Evolutionary conservation across 2,329 filamentous ascomycete genomes (phyloP).

Genomic region (Emergomyces africanus): DNA sequence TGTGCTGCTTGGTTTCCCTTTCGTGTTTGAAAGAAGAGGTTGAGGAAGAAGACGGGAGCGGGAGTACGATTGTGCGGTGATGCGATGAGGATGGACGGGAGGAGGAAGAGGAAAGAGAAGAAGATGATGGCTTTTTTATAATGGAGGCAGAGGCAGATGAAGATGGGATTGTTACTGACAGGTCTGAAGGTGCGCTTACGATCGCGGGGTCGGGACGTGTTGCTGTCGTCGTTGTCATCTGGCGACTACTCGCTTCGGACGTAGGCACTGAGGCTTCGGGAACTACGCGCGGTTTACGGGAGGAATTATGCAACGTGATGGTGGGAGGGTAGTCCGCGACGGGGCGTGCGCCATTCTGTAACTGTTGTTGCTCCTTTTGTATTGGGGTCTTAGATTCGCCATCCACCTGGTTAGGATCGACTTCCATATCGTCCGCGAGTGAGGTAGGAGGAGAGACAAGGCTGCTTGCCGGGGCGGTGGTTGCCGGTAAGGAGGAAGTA

Average conservation of each 20-base stretch:
- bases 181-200: background rate
- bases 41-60: constrained; percentile 10
- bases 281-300: constrained; percentile 25
- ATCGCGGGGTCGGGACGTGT: background rate
- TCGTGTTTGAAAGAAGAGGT: constrained; percentile 6
- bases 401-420: constrained; percentile 15
- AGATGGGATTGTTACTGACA: constrained; percentile 2
- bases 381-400: constrained; percentile 16
- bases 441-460: constrained; percentile 35
- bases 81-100: constrained; percentile 7
- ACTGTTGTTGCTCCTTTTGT: constrained; percentile 8
- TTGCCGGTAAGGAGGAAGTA: constrained; percentile 15
- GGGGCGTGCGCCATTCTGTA: constrained; percentile 17
- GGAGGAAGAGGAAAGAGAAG: background rate
- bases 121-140: constrained; percentile 1
- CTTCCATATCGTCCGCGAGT: constrained; percentile 29
- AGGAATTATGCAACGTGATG: constrained; percentile 32
- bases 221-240: constrained; percentile 6
- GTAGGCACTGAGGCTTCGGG: background rate
- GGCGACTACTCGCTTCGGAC: background rate
- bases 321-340: constrained; percentile 24
- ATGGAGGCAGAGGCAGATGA: constrained; percentile 3
- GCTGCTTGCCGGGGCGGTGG: constrained; percentile 23
- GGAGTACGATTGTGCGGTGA: background rate
- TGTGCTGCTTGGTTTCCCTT: constrained; percentile 13